These are phyloP conservation scores for Magnolia sinica DNA, from an alignment of 164 flowering plant species.

Conservation along the genomic window DNA sequence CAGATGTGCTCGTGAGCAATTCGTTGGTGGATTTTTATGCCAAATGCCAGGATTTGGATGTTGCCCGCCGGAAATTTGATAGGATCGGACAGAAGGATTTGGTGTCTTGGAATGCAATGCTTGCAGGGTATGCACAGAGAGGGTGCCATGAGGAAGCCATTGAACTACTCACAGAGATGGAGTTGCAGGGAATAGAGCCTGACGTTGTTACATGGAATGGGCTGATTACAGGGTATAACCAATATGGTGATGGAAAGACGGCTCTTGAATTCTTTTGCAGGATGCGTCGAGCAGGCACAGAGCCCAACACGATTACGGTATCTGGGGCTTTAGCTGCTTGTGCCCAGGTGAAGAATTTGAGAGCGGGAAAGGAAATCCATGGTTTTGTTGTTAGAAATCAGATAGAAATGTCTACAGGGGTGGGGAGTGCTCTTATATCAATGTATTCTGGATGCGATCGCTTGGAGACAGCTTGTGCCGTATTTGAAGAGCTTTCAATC, in stretches of 20 bases:
- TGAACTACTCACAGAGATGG: conserved; percentile 33
- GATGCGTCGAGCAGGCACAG: conserved; percentile 21
- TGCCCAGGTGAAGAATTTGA: conserved; percentile 27
- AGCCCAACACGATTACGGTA: conserved; percentile 25
- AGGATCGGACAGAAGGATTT: conserved; percentile 23
- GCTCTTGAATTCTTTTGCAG: conserved; percentile 32
- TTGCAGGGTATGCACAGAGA: conserved; percentile 29
- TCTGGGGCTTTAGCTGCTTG: conserved; percentile 38
- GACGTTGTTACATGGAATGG: conserved; percentile 43
- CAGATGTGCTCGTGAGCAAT: conserved; percentile 29
- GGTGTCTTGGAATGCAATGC: conserved; percentile 34
- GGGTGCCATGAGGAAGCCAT: conserved; percentile 24
- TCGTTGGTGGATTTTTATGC: conserved; percentile 31
- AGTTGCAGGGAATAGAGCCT: conserved; percentile 21
- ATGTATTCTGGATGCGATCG: conserved; percentile 33
- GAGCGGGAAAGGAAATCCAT: conserved; percentile 32
- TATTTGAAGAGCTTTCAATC: conserved; percentile 23
- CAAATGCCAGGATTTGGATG: conserved; percentile 21
- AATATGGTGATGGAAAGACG: conserved; percentile 28
- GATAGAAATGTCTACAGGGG: conserved; percentile 33
- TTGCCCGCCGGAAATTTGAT: conserved; percentile 23
- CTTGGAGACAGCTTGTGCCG: conserved; percentile 20
- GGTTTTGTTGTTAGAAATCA: conserved; percentile 26
- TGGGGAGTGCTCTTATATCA: conserved; percentile 36
- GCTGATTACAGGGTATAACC: conserved; percentile 32